Base-by-base conservation (phyloP, 768 basidiomycete genomes). In the Boletus rex-veris region DNA sequence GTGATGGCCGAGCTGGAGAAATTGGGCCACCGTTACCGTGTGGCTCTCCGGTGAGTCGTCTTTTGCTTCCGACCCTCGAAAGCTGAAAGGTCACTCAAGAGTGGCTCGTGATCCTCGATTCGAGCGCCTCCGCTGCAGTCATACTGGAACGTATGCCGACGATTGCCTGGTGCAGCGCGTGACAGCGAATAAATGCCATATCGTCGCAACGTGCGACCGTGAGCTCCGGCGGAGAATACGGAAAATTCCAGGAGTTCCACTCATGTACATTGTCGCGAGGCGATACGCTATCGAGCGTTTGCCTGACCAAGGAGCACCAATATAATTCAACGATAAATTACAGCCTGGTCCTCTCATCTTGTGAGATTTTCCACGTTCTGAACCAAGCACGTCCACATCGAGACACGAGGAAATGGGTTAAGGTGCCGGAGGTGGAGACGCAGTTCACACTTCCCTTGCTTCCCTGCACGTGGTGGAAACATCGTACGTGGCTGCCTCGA, bases 1-100 rank as follows among this genome's bases (percentile, higher is more conserved):
- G 97, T 99, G 12, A 89, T 98, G 81, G 97, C 96, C 7, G 97
- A 99, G 71, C 75, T 99, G 63, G 97, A 99, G 74, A 99, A 99
- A 73, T 76, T 99, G 14, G 97, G 97, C 3, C 94, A 93, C 48
- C 86, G 90, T 63, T 99, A 96, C 72, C 85, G 97, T 37, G 83
- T 98, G 33, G 97, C 97, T 18, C 77, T 99, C 44, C 85, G 92
- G 95, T 94, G 51, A 64, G 88, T 72, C 42, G 31, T 1, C 2
- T 11, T 19, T 15, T 10, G 18, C 18, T 46, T 16, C 55, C n/a
- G 3, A 16, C 4, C n/a, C 4, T 47, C n/a, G 9, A 21, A 30
- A 40, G 48, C 57, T 57, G 37, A 62, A 52, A 43, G 26, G 37
- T 49, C 48, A n/a, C 65, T 31, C n/a, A 42, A 98, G 96, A 31